phyloP scores from a whole-genome alignment of 345 rosid genomes.

The Corchorus capsularis region DNA sequence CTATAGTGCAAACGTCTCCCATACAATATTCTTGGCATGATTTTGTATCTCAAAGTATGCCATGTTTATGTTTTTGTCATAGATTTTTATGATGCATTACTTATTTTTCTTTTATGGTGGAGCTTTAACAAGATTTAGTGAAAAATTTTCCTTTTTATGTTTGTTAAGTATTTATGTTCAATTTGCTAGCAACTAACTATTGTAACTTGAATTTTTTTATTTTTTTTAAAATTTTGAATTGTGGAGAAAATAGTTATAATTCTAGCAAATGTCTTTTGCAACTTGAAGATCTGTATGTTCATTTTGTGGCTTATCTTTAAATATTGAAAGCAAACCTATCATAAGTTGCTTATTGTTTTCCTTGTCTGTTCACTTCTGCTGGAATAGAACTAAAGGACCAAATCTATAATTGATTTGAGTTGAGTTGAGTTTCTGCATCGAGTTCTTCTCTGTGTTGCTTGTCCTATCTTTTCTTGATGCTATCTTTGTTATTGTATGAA shows the following conservation, averaged over 20 bases:
- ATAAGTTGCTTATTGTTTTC: background rate
- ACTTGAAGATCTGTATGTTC: background rate
- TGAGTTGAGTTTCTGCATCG: background rate
- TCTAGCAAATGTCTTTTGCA: background rate
- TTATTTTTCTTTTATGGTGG: background rate
- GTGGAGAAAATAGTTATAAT: too few relatives aligned
- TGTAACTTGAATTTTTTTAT: background rate
- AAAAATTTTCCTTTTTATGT: background rate
- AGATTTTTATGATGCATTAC: background rate
- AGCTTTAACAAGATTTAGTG: background rate
- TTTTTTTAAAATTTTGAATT: background rate
- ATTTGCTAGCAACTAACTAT: background rate
- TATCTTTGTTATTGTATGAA: background rate
- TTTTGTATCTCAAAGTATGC: constrained; percentile 79
- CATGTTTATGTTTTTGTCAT: background rate
- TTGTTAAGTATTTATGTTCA: background rate
- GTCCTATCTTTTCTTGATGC: background rate
- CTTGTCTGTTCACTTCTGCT: background rate
- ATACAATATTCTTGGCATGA: constrained; percentile 95
- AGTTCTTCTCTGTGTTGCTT: background rate
- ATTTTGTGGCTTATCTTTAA: background rate
- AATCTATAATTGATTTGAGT: background rate
- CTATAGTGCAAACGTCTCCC: constrained; percentile 47
- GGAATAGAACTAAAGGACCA: background rate
- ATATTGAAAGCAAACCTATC: background rate